Base-by-base conservation (phyloP, 1,284 basidiomycete genomes). In the Mycena sp. region DNA sequence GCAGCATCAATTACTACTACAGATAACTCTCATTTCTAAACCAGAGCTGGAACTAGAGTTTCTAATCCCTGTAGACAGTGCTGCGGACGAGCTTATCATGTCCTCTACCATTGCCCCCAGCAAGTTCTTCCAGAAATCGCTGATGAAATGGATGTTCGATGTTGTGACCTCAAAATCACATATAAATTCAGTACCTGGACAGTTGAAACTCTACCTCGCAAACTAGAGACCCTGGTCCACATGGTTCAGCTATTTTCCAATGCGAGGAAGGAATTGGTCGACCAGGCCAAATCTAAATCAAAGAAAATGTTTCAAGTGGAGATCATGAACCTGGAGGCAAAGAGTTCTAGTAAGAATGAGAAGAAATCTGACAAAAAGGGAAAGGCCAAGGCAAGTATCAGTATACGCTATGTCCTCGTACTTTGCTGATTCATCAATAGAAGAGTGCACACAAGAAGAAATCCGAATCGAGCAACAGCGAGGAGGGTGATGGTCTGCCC, bases 131-230 rank as follows among this genome's bases (percentile, higher is more conserved):
- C 51, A 53, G 17, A 26, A 28, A 4, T 56, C 17, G 54, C 54
- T 16, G 54, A 56, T 17, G 54, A 56, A 35, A 56, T 56, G 54
- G 29, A 56, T 46, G 21, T 56, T 11, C 54, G 44, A 23, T 32
- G 43, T 10, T 25, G 23, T 4, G 54, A 56, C 6, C 44, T 56
- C 5, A 38, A 45, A 4, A 56, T 56, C 48, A 30, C 25, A 2
- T 56, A 46, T 26, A 56, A 48, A 17, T 12, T 53, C 16, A 53
- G 51, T 41, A 26, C 29, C 17, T 53, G 35, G 26, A 41, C 37
- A 3, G 30, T 21, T 5, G 38, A 53, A 11, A n/a, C n/a, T 9
- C 10, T 41, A 25, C 51, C 51, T 10, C 51, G 43, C 11, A 26
- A 46, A 12, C 10, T 56, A 23, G 38, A n/a, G 2, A 56, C 29